Evolutionary conservation across 2,329 filamentous ascomycete genomes (phyloP).

Genomic region (Grosmannia clavigera): DNA sequence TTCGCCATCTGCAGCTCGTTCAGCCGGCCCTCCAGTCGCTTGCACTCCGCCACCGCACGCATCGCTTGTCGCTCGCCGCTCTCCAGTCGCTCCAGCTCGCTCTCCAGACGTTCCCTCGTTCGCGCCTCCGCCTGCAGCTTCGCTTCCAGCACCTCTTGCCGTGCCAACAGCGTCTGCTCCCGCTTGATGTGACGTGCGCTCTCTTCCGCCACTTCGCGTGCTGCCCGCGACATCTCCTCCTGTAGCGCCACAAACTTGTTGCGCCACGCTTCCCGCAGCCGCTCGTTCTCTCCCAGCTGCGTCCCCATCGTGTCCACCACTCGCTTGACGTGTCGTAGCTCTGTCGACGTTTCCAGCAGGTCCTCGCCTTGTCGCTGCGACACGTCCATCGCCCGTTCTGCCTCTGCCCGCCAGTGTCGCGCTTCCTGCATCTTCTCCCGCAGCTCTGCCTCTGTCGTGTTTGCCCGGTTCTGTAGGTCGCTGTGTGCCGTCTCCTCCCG

Average conservation of each 20-base stretch:
- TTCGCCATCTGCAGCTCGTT: slow-evolving; percentile 53
- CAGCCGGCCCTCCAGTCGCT: slow-evolving; percentile 44
- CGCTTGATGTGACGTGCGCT: slow-evolving; percentile 67
- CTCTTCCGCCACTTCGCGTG: slow-evolving; percentile 70
- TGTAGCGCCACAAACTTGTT: slow-evolving; percentile 76
- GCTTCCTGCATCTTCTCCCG: slow-evolving; percentile 43
- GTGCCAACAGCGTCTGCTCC: slow-evolving; percentile 65
- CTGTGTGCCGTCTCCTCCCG: slow-evolving; percentile 40
- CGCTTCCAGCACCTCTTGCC: slow-evolving; percentile 68
- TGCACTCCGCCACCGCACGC: slow-evolving; percentile 49
- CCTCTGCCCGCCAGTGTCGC: slow-evolving; percentile 48
- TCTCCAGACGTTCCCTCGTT: slow-evolving; percentile 53
- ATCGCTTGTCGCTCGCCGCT: slow-evolving; percentile 52
- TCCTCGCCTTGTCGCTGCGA: slow-evolving; percentile 37
- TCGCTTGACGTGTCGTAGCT: slow-evolving; percentile 63
- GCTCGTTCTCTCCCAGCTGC: slow-evolving; percentile 77
- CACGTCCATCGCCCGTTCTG: slow-evolving; percentile 44
- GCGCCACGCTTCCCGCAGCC: slow-evolving; percentile 72
- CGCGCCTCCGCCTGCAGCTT: slow-evolving; percentile 63
- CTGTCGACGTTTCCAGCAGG: slow-evolving; percentile 33
- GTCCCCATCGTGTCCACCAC: slow-evolving; percentile 61
- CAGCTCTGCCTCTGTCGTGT: slow-evolving; percentile 40
- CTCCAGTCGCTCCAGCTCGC: slow-evolving; percentile 54
- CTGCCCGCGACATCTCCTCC: slow-evolving; percentile 70
- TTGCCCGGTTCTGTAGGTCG: slow-evolving; percentile 44